These are phyloP conservation scores for Gleditsia sinensis DNA, from an alignment of 306 rosid species.

Conservation along the genomic window DNA sequence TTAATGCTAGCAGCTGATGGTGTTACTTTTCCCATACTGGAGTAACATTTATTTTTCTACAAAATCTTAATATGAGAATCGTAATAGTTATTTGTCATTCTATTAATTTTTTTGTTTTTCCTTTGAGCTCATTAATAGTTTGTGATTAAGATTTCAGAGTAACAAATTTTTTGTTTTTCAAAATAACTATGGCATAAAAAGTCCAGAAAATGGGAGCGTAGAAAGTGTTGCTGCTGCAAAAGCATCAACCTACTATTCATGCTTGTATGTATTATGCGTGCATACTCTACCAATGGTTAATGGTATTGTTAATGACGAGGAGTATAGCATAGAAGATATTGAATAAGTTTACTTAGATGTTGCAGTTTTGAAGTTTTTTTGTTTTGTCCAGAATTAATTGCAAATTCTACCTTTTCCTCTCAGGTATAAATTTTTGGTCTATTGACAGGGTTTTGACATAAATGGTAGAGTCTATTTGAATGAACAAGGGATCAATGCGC, in stretches of 20 bases:
- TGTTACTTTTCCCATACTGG: neutral
- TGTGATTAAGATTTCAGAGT: neutral
- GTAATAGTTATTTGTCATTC: too few species aligned
- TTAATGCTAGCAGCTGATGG: neutral
- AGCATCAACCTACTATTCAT: neutral
- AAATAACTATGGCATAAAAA: neutral
- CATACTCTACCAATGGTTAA: conserved; percentile 10
- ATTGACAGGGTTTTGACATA: conserved; percentile 64
- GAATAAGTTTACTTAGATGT: neutral
- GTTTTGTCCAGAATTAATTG: conserved; percentile 28
- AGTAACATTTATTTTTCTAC: neutral
- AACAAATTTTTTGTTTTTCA: neutral
- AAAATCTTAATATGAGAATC: too few species aligned
- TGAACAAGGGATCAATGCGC: conserved; percentile 92
- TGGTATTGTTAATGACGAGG: conserved; percentile 19
- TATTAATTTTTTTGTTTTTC: too few species aligned
- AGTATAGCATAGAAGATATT: neutral
- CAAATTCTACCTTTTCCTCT: conserved; percentile 18
- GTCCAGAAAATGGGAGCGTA: neutral
- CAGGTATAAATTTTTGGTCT: conserved; percentile 24
- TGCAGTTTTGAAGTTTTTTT: neutral
- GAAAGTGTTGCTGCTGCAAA: neutral
- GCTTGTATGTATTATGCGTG: neutral
- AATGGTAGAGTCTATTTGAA: conserved; percentile 80
- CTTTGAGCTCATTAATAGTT: too few species aligned